Conservation (phyloP, 768 basidiomycete genomes). For the Collybia nuda region DNA sequence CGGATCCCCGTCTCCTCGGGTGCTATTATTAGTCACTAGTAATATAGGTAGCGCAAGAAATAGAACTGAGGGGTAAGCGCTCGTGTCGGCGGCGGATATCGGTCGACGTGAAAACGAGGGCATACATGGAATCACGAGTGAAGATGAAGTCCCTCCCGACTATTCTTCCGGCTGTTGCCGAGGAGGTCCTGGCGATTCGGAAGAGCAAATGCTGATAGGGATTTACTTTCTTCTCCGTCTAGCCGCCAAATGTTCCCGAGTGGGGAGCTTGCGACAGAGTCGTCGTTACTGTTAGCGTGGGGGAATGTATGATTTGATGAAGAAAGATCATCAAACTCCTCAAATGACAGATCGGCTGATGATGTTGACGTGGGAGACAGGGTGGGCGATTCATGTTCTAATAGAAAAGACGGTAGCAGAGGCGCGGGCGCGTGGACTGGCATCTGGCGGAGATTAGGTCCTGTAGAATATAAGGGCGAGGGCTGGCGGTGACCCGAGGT, state of each 20-base stretch:
- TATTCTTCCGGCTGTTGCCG: slow-evolving; percentile 36
- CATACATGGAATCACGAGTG: slow-evolving; percentile 18
- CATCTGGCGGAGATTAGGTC: slow-evolving; percentile 28
- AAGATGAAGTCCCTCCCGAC: slow-evolving; percentile 31
- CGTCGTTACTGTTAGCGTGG: slow-evolving; percentile 24
- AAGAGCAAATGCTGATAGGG: slow-evolving; percentile 48
- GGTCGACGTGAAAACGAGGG: neutral
- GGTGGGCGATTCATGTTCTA: slow-evolving; percentile 71
- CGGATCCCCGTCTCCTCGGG: neutral
- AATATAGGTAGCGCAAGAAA: slow-evolving; percentile 10
- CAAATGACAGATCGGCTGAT: slow-evolving; percentile 64
- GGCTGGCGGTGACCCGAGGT: slow-evolving; percentile 52
- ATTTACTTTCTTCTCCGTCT: slow-evolving; percentile 69
- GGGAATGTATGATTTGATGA: slow-evolving; percentile 26
- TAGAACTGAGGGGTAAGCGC: neutral
- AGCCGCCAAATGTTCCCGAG: slow-evolving; percentile 68
- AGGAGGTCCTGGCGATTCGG: slow-evolving; percentile 38
- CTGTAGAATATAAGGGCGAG: slow-evolving; percentile 36
- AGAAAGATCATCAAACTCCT: slow-evolving; percentile 48
- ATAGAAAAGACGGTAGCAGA: slow-evolving; percentile 75
- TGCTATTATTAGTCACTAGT: neutral
- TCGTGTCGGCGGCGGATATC: neutral
- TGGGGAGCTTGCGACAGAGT: slow-evolving; percentile 27
- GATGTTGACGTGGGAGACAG: slow-evolving; percentile 64
- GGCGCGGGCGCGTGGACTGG: slow-evolving; percentile 43